Evolutionary conservation across 2,329 filamentous ascomycete genomes (phyloP), one percentile per base, ranked within the genome.

Genomic region (Annulohypoxylon truncatum): DNA sequence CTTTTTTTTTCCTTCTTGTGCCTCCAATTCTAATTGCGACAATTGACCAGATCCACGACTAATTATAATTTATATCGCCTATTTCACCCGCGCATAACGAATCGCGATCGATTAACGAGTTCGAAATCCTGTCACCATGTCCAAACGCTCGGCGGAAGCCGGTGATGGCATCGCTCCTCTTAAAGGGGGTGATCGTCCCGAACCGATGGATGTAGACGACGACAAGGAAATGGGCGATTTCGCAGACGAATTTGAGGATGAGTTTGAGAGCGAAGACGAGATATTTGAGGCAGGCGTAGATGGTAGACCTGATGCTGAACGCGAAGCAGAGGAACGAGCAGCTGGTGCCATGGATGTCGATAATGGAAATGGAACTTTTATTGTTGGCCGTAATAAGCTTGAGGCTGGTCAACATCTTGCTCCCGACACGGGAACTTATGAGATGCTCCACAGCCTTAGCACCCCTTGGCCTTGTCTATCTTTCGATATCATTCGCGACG

Each of bases 391-490:
- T 75, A 93, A 94, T 79, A 95, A 96, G 82, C 87, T 98, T 69
- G 93, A 93, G 70, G 90, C 93, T 10, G 95, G 94, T 73, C 94
- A 98, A 83, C 94, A 93, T 4, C 87, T 99, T 61, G 89, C 94
- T 2, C 95, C 96, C 12, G 96, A 99, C 80, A 85, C 92, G 64
- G 93, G 92, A n/a, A 95, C 95, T 4, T 99, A 99, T 83, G 92
- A 97, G 78, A 96, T 99, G 94, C 89, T 99, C 64, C 96, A 99
- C 84, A 93, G 89, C 67, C 87, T 99, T 69, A 96, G 92, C 79
- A 94, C 94, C 6, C 94, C 94, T 0, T 99, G 96, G 96, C 96
- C 96, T 2, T 99, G 96, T 78, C 87, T 99, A 13, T 98, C 95
- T 1, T 97, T 97, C 80, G 96, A 98, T 78, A 91, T 99, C 65